Percentiles rank a stretch among this genome's conserved stretches.
Evolutionary conservation across 495 filamentous ascomycete genomes (phyloP).

Genomic region (Endocarpon pusillum): DNA sequence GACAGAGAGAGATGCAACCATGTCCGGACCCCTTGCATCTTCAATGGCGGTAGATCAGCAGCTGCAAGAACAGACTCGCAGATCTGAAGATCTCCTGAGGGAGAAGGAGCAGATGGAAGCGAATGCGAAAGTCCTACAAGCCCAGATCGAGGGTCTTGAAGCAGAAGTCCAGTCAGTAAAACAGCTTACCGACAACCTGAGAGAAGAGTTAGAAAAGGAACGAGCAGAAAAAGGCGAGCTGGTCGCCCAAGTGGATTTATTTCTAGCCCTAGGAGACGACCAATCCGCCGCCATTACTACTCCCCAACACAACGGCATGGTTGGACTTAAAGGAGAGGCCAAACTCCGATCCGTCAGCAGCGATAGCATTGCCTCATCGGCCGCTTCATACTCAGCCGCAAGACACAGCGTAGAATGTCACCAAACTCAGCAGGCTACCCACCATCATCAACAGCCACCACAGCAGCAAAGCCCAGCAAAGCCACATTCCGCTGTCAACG

Average conservation of each 20-base stretch:
- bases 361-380: neutral
- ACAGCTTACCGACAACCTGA: slow-evolving; percentile 44
- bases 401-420: no score
- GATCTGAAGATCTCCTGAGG: slow-evolving; percentile 23
- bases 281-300: slow-evolving; percentile 9
- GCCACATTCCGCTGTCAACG: no score
- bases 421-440: no score
- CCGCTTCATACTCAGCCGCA: neutral
- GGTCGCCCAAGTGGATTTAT: slow-evolving; percentile 87
- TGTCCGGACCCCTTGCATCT: slow-evolving; percentile 38
- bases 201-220: slow-evolving; percentile 50
- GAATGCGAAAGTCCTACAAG: slow-evolving; percentile 33
- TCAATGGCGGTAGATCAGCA: slow-evolving; percentile 20
- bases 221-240: slow-evolving; percentile 85
- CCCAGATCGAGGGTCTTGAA: slow-evolving; percentile 51
- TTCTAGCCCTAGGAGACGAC: slow-evolving; percentile 39
- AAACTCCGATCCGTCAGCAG: neutral
- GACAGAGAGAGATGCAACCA: slow-evolving; percentile 43
- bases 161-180: slow-evolving; percentile 48
- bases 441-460: no score
- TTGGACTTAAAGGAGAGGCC: neutral
- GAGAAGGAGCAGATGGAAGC: slow-evolving; percentile 37
- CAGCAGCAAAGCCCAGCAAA: no score
- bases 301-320: neutral
- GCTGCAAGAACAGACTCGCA: slow-evolving; percentile 32